phyloP scores from a whole-genome alignment of 1,284 basidiomycete genomes.

The Trichosporon asahii region DNA sequence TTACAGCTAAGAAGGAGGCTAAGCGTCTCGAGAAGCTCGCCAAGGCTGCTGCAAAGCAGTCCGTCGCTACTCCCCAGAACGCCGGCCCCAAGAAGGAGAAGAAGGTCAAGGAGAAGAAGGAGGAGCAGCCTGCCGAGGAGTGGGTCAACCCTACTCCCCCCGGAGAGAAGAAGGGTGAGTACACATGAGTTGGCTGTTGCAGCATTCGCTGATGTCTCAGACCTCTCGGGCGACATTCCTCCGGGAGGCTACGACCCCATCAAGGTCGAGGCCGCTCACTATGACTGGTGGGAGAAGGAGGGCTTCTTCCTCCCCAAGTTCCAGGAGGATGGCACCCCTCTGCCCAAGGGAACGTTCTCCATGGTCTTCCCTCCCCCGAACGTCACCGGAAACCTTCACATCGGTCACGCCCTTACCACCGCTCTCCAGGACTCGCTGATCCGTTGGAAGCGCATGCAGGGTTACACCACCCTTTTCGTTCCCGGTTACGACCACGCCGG shows the following conservation, averaged over 20 bases:
- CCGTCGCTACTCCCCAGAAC: conserved; percentile 48
- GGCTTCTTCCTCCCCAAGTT: conserved; percentile 85
- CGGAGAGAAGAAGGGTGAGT: conserved; percentile 83
- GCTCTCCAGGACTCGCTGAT: conserved; percentile 87
- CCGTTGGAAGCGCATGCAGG: conserved; percentile 95
- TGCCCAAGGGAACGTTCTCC: conserved; percentile 70
- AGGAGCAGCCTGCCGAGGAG: conserved; percentile 59
- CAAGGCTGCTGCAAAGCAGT: conserved; percentile 62
- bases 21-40: conserved; percentile 59
- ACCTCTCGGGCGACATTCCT: conserved; percentile 68
- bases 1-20: conserved; percentile 63
- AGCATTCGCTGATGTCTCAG: conserved; percentile 54
- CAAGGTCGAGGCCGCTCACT: conserved; percentile 94
- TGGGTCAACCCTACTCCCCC: conserved; percentile 83
- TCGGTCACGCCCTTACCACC: conserved; percentile 90
- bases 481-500: conserved; percentile 99
- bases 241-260: conserved; percentile 94
- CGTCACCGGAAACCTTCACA: conserved; percentile 94
- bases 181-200: not conserved
- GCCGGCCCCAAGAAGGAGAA: conserved; percentile 68
- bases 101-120: conserved; percentile 64
- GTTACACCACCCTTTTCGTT: conserved; percentile 83
- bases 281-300: conserved; percentile 93
- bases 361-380: conserved; percentile 96
- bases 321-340: conserved; percentile 57